Evolutionary conservation across 345 rosid genomes (phyloP).

Genomic region (Mallotus nudiflorus): DNA sequence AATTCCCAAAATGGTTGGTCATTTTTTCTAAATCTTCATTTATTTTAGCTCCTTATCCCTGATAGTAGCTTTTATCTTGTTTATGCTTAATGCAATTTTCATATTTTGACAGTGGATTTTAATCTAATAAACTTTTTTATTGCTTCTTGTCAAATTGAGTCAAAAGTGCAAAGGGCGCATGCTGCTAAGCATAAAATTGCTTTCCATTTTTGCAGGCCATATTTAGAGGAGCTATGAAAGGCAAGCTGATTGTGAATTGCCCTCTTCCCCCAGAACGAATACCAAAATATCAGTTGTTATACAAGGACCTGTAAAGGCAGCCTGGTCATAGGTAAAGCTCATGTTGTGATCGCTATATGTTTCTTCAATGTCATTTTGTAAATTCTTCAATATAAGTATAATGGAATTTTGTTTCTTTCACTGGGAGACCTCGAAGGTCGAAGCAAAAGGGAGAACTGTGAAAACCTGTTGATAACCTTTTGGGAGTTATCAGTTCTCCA

Average conservation of each 20-base stretch:
- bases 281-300: slow-evolving; percentile 77
- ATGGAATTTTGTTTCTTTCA: too few relatives aligned
- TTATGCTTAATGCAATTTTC: neutral
- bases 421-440: too few relatives aligned
- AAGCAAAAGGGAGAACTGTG: too few relatives aligned
- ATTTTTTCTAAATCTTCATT: neutral
- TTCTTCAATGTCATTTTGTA: neutral
- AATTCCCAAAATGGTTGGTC: too few relatives aligned
- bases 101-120: neutral
- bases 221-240: slow-evolving; percentile 94
- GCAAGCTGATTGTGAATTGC: slow-evolving; percentile 78
- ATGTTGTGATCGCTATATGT: neutral
- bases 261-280: slow-evolving; percentile 79
- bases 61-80: too few relatives aligned
- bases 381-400: neutral
- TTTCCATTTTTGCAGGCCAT: slow-evolving; percentile 52
- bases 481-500: too few relatives aligned
- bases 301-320: slow-evolving; percentile 47
- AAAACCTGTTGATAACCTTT: neutral
- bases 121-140: neutral
- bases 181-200: neutral
- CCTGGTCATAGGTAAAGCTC: neutral
- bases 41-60: too few relatives aligned
- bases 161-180: neutral
- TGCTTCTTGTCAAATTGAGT: neutral